Conservation (phyloP, 2,329 filamentous ascomycete genomes). For the Ilyonectria destructans region DNA sequence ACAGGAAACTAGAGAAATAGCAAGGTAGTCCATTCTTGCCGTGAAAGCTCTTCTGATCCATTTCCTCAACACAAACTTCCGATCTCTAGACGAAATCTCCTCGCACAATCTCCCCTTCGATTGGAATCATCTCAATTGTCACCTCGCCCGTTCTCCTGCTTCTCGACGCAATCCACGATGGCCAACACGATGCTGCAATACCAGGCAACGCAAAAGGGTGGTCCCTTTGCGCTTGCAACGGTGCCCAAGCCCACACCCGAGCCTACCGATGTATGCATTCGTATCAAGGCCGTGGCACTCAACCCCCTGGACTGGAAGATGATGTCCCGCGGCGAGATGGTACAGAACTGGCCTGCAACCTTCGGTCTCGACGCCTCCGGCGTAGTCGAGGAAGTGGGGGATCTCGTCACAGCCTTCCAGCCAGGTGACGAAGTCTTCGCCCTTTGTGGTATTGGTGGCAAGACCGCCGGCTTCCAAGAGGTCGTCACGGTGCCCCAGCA, state of each 20-base stretch:
- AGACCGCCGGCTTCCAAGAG: conserved; percentile 40
- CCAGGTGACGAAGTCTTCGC: conserved; percentile 60
- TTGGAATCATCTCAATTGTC: neutral
- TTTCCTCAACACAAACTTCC: neutral
- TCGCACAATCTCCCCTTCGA: neutral
- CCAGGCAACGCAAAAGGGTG: conserved; percentile 37
- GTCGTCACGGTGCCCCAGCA: conserved; percentile 41
- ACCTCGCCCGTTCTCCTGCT: neutral
- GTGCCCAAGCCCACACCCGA: conserved; percentile 35
- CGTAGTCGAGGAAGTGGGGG: conserved; percentile 44
- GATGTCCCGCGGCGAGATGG: conserved; percentile 39
- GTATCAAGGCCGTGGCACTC: conserved; percentile 42
- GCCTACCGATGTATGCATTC: conserved; percentile 38
- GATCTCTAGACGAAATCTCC: neutral
- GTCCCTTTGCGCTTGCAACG: conserved; percentile 36
- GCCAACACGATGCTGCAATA: conserved; percentile 35
- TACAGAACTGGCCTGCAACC: conserved; percentile 37
- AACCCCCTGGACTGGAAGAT: conserved; percentile 46
- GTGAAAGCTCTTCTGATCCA: neutral
- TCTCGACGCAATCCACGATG: conserved; percentile 20
- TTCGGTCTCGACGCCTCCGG: conserved; percentile 44
- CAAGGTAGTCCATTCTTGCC: neutral
- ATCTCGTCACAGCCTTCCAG: conserved; percentile 37
- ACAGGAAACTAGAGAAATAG: conserved; percentile 16
- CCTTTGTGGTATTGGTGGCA: conserved; percentile 41